These are phyloP conservation scores for Ammopiptanthus mongolicus DNA, from an alignment of 306 rosid genomes.

Conservation along the genomic window DNA sequence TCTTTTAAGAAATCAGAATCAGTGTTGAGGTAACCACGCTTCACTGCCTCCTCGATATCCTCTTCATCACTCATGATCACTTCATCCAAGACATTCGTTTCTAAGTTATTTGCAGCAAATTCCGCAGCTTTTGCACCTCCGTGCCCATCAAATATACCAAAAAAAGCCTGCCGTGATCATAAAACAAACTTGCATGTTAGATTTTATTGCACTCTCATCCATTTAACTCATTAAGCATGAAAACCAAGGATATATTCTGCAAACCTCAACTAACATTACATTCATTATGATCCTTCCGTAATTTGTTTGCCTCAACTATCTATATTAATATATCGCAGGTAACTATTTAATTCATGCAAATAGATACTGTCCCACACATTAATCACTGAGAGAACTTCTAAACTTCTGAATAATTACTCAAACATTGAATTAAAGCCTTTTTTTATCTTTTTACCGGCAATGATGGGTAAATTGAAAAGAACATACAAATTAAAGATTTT, in stretches of 20 bases:
- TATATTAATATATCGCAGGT: not conserved
- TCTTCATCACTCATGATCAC: constrained; percentile 38
- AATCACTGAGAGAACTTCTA: not conserved
- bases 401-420: not conserved
- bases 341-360: not conserved
- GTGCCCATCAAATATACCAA: constrained; percentile 92
- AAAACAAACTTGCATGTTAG: not conserved
- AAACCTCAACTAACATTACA: not conserved
- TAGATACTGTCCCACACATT: not conserved
- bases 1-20: constrained; percentile 75
- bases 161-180: constrained; percentile 65
- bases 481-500: not conserved
- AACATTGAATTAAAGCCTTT: not conserved
- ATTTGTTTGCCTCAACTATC: not conserved
- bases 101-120: constrained; percentile 70
- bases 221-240: not conserved
- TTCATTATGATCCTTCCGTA: not conserved
- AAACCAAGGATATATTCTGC: not conserved
- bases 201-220: not conserved
- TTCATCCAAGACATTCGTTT: constrained; percentile 62
- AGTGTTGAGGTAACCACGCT: constrained; percentile 71
- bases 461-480: not conserved
- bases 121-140: constrained; percentile 91
- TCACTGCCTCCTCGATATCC: constrained; percentile 63
- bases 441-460: not conserved